Percentiles rank a stretch among this genome's conserved stretches.
Conservation (phyloP, 106 monocot genomes). For the Acanthochlamys bracteata region DNA sequence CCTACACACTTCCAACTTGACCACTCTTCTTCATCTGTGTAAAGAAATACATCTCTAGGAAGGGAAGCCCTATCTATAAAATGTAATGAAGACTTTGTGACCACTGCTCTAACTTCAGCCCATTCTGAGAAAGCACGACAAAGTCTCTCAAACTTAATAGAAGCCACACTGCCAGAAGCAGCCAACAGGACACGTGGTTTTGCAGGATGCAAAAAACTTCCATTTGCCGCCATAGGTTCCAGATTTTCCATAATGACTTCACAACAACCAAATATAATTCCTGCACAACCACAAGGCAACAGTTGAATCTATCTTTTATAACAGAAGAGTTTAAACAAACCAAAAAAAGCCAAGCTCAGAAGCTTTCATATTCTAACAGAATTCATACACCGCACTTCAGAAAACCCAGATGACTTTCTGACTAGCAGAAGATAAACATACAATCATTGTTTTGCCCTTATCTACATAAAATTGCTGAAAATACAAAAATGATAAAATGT, state of each 20-base stretch:
- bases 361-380: too few relatives aligned
- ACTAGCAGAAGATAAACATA: too few relatives aligned
- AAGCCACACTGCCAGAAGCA: conserved; percentile 89
- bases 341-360: too few relatives aligned
- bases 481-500: too few relatives aligned
- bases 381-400: too few relatives aligned
- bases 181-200: conserved; percentile 76
- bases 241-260: background rate
- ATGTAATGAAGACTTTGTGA: conserved; percentile 68
- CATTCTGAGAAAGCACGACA: conserved; percentile 69
- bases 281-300: background rate
- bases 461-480: too few relatives aligned
- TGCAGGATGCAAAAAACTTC: conserved; percentile 1
- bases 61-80: conserved; percentile 57
- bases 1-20: conserved; percentile 83
- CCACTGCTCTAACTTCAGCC: conserved; percentile 89
- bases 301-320: too few relatives aligned
- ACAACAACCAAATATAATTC: background rate
- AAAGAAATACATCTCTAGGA: conserved; percentile 55
- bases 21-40: conserved; percentile 95
- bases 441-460: too few relatives aligned
- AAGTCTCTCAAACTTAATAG: conserved; percentile 77
- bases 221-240: conserved; percentile 14
- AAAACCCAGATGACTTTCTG: too few relatives aligned
- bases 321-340: too few relatives aligned